A percentile compares a stretch with the other conserved stretches of the same genome.
Evolutionary conservation across 1,284 basidiomycete species (phyloP).

Genomic region (Irpex lacteus): DNA sequence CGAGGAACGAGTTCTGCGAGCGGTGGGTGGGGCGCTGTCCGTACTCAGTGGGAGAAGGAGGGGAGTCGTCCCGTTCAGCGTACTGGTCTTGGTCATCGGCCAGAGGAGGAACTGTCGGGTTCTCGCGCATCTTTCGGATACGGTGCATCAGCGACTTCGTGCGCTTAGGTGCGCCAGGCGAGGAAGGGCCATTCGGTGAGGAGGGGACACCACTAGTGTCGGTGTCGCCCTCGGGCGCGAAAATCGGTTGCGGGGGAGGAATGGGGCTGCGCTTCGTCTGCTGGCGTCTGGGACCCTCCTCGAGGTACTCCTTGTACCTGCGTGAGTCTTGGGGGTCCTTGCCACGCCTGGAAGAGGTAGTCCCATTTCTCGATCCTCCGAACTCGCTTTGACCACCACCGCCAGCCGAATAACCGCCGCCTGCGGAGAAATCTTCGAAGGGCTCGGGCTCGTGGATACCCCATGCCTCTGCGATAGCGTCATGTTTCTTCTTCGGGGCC

Average conservation of each 20-base stretch:
- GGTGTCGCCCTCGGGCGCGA: constrained; percentile 54
- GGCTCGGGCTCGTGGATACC: constrained; percentile 86
- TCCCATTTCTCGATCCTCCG: constrained; percentile 36
- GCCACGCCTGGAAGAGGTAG: constrained; percentile 19
- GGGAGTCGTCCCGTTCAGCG: constrained; percentile 41
- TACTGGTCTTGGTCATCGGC: constrained; percentile 33
- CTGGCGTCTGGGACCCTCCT: constrained; percentile 24
- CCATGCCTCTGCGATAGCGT: constrained; percentile 83
- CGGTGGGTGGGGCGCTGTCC: constrained; percentile 56
- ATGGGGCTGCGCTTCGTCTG: constrained; percentile 35
- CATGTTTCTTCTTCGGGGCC: constrained; percentile 73
- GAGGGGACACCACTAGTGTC: constrained; percentile 20
- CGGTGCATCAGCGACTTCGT: constrained; percentile 81
- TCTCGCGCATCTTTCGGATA: constrained; percentile 79
- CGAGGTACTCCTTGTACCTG: constrained; percentile 38
- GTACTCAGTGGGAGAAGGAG: constrained; percentile 45
- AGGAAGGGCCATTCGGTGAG: constrained; percentile 32
- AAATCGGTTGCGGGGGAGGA: constrained; percentile 80
- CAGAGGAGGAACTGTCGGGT: constrained; percentile 75
- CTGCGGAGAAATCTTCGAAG: constrained; percentile 82
- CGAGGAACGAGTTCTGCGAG: constrained; percentile 69
- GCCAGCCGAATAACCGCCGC: constrained; percentile 40
- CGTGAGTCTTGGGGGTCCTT: constrained; percentile 39
- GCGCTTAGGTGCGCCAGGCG: constrained; percentile 54
- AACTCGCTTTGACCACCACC: constrained; percentile 35